Percentiles rank a stretch among this genome's conserved stretches.
Conservation (phyloP, 805 yeast species). For the Metschnikowia chrysomelidarum region DNA sequence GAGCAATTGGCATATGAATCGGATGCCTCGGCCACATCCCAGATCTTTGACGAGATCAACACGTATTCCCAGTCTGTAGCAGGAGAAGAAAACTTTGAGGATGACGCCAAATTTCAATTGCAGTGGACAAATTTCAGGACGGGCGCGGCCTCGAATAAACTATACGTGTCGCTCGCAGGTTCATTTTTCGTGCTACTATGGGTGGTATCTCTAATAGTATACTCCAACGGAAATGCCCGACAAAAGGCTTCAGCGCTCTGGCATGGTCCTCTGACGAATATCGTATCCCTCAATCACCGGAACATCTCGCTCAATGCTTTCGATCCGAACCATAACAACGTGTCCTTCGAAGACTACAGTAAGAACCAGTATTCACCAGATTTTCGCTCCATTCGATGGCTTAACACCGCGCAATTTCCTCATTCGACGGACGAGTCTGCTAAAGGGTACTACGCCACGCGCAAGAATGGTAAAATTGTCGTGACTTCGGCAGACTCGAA, state of each 20-base stretch:
- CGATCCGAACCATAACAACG: constrained; percentile 24
- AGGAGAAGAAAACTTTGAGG: constrained; percentile 10
- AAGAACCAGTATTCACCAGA: constrained; percentile 19
- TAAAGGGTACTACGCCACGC: constrained; percentile 32
- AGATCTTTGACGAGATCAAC: constrained; percentile 30
- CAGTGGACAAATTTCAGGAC: constrained; percentile 8
- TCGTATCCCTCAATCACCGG: constrained; percentile 23
- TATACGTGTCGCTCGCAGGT: constrained; percentile 2
- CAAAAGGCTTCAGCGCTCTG: constrained; percentile 14
- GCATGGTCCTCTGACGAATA: constrained; percentile 23
- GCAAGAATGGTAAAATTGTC: constrained; percentile 15
- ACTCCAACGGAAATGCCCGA: constrained; percentile 25
- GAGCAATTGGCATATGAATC: constrained; percentile 4
- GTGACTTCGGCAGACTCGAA: constrained; percentile 28
- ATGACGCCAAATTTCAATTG: constrained; percentile 14
- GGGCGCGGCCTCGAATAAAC: constrained; percentile 4
- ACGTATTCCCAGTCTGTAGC: constrained; percentile 19
- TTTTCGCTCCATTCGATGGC: constrained; percentile 26
- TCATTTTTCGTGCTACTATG: constrained; percentile 20
- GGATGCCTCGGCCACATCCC: constrained; percentile 21
- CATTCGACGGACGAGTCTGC: constrained; percentile 8
- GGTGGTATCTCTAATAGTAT: constrained; percentile 26
- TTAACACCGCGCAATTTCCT: constrained; percentile 32
- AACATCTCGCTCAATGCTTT: constrained; percentile 34
- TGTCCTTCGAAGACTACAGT: constrained; percentile 26